Base-by-base conservation (phyloP, 768 basidiomycete species). In the Clathrus columnatus region DNA sequence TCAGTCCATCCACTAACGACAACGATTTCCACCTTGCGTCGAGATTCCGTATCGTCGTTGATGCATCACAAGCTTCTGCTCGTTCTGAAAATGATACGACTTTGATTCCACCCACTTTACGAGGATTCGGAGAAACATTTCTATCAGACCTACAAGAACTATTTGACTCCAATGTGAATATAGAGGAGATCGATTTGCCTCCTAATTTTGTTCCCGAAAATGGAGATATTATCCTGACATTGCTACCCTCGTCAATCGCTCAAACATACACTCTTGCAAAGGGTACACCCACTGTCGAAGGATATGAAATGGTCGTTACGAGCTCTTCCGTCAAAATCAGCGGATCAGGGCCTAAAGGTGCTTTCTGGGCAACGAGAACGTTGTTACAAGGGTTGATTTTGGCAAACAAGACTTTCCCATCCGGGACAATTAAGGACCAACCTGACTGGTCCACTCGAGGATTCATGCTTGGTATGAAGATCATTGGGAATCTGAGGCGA, bases 321-420 rank as follows among this genome's bases (percentile, higher is more conserved):
- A 5, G 53, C 10, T 36, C 42, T 4, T 26, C 44, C 29, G 59
- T 67, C 23, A 51, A 26, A n/a, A 62, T 67, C 30, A 58, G 36
- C 32, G 63, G 61, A n/a, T 21, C 60, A 10, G 64, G 64, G 14
- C 59, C 62, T 26, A 64, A 62, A 29, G 65, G 64, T 32, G 61
- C 54, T 5, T 67, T 64, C 54, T 67, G 65, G 64, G 65, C 51
- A 7, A 64, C 65, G 18, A 59, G 65, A 10, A 65, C 65, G 7
- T 48, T 67, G 30, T 57, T 67, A 11, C 65, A 67, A 52, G 64
- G 61, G 11, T 55, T 64, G 29, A 57, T 61, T 30, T 54, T 65
- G 46, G 43, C 44, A 36, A 53, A 59, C 24, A 62, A 62, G 7
- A 47, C 41, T 36, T 65, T 67, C 54, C 65, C 64, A 23, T 44